Evolutionary conservation across 31 red algal genomes (phyloP), one percentile per base, ranked within the genome.

Genomic region (Bonnemaisonia californica): DNA sequence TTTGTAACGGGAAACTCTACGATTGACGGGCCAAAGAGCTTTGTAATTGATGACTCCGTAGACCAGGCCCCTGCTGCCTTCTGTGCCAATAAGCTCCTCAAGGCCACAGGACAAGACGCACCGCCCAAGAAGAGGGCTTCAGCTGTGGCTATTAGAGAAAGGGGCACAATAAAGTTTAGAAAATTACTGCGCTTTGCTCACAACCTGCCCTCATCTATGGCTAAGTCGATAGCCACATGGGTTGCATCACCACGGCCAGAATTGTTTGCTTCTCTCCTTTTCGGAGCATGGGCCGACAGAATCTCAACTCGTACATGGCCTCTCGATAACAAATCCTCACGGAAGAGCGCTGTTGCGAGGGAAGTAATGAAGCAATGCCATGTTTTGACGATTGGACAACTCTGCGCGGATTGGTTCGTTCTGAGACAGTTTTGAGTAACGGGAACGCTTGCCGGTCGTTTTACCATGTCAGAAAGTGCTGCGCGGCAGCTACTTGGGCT

Each of bases 381-480:
- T 2, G 54, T 60, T 4, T 56, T 78, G 4, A 78, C 30, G 7
- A 0, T 67, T 9, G 29, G 7, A 13, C 77, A 57, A 29, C 27
- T 30, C 4, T 67, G 36, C 51, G 36, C 61, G 29, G 59, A 68
- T 30, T 68, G 61, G 62, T 68, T 81, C 32, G 8, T 41, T 7
- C 54, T 54, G 40, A 58, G 61, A 18, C 77, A 81, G 29, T 67
- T 81, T 63, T 21, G 60, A 29, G 38, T 81, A 21, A 69, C 77
- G 29, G 77, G 77, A 5, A 68, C 60, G 8, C 65, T 41, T 54
- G 61, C 30, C 5, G 29, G 61, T n/a, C 9, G 2, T 16, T 5
- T 81, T 29, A 0, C 69, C 38, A 36, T 81, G 22, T 41, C 18
- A 16, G 36, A 68, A n/a, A 8, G 57, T 51, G 30, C 5, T 27